Evolutionary conservation across 768 basidiomycete genomes (phyloP), one percentile per base, ranked within the genome.

Genomic region (Agrocybe pediades): DNA sequence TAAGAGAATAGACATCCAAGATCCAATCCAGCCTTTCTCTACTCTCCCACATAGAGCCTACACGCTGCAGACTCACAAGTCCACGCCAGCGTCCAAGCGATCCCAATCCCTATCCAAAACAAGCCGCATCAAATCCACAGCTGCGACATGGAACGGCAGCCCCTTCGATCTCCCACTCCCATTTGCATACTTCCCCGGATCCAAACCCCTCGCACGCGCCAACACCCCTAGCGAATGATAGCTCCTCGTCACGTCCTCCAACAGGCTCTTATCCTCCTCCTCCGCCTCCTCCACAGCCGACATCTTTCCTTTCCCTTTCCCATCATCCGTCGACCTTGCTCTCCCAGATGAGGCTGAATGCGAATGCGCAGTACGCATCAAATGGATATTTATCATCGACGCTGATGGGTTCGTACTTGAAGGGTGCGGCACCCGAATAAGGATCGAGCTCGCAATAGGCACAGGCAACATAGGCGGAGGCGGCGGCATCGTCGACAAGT

Each of bases 91-190:
- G 15, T 66, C 61, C 16, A 59, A 47, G 25, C 60, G 51, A 40
- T 64, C 63, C 65, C 65, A 68, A 48, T 75, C 75, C 15, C 68
- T 68, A 42, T 70, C 72, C 46, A 79, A 62, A 16, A 75, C 76
- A 42, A 68, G 66, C 29, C 71, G 68, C 82, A 90, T 88, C 17
- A 76, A 75, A 53, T 89, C 84, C 21, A 90, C 75, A 15, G 88
- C 88, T 25, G 83, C 85, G 29, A 92, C 74, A 63, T 93, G 90
- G 64, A 87, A 83, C 11, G 90, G 91, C 47, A 93, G 66, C 33
- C 74, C 71, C 9, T 82, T 75, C 61, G 82, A 77, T 46, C 71
- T 75, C 26, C 70, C 56, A 20, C 49, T 75, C 24, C 70, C 59
- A 20, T 49, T 40, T 19, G 55, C 62, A 52, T 66, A n/a, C n/a